Base-by-base conservation (phyloP, 495 filamentous ascomycete genomes). In the Acidiella bohemica region DNA sequence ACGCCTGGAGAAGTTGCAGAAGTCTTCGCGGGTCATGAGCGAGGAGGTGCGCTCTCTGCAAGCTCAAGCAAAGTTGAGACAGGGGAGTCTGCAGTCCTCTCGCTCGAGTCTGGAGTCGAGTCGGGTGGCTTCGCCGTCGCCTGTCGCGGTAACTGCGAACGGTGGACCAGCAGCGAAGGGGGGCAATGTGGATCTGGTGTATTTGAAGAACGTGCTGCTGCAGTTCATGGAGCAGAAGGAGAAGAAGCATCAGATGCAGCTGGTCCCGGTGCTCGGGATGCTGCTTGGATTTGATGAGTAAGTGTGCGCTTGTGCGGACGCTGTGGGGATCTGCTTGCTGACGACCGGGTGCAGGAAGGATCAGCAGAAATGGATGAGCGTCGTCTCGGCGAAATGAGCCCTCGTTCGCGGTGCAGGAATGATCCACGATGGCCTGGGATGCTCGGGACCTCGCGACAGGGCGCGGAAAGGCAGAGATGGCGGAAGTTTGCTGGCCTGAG, bases 151-250 rank as follows among this genome's bases (percentile, higher is more conserved):
- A 33, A 29, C 19, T 34, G 41, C 27, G 36, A 41, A 40, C 22
- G 46, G 46, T 1, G 20, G 20, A 6, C 26, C 39, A 10, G 17
- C 30, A 11, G 19, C 32, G 3, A 22, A 16, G 9, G 13, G 20
- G 18, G 32, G n/a, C 23, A 48, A 60, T 30, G 68, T 78, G 38
- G 82, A 97, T 58, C 80, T 78, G 46, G 75, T 84, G 53, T 97
- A 97, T 56, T 58, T 97, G 43, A 96, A 96, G 67, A 95, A 92
- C 23, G 84, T 97, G 26, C 68, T 97, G 18, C 61, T 96, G 30
- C 88, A 95, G 59, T 95, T 97, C 52, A 59, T 97, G 55, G 86
- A 95, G 66, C 81, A 90, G 56, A 84, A 77, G 63, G 90, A 97
- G 53, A 93, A 87, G 63, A 84, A 75, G 57, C 72, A 85, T 44